phyloP scores from a whole-genome alignment of 2,329 filamentous ascomycete species.

The Colletotrichum falcatum region DNA sequence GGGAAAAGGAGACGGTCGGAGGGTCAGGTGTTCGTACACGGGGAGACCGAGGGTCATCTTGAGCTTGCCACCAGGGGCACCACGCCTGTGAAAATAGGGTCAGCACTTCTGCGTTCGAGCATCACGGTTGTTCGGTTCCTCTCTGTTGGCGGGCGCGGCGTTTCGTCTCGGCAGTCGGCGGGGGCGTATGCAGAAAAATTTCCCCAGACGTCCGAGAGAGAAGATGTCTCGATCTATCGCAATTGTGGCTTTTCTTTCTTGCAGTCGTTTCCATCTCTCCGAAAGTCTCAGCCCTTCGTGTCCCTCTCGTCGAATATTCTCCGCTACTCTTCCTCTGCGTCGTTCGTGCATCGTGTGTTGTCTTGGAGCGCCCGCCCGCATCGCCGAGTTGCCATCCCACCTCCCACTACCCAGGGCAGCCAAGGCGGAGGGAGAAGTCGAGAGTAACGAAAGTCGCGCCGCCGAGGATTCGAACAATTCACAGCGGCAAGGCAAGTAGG shows the following conservation, averaged over 20 bases:
- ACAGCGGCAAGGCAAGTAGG: conserved; percentile 14
- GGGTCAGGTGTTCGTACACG: conserved; percentile 78
- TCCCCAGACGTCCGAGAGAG: background rate
- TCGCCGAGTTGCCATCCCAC: conserved; percentile 24
- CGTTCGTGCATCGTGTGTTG: conserved; percentile 18
- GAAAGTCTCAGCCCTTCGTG: background rate
- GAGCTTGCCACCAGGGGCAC: conserved; percentile 99
- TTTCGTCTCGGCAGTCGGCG: conserved; percentile 24
- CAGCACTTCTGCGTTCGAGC: conserved; percentile 50
- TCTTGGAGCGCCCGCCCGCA: conserved; percentile 31
- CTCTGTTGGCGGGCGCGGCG: conserved; percentile 21
- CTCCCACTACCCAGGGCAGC: conserved; percentile 40
- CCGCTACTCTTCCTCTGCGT: conserved; percentile 34
- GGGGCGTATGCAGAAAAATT: conserved; percentile 15
- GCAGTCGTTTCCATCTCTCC: background rate
- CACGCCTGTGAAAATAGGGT: conserved; percentile 66
- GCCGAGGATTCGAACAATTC: conserved; percentile 19
- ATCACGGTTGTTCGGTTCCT: conserved; percentile 1
- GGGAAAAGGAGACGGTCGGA: background rate
- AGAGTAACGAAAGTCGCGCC: background rate
- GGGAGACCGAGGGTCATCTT: conserved; percentile 99
- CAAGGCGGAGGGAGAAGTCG: conserved; percentile 36
- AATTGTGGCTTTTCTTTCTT: background rate
- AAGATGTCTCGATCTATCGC: background rate
- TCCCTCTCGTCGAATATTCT: background rate